Percentiles rank a stretch among this genome's conserved stretches.
phyloP scores from a whole-genome alignment of 1,284 basidiomycete genomes.

The Schizophyllum commune region DNA sequence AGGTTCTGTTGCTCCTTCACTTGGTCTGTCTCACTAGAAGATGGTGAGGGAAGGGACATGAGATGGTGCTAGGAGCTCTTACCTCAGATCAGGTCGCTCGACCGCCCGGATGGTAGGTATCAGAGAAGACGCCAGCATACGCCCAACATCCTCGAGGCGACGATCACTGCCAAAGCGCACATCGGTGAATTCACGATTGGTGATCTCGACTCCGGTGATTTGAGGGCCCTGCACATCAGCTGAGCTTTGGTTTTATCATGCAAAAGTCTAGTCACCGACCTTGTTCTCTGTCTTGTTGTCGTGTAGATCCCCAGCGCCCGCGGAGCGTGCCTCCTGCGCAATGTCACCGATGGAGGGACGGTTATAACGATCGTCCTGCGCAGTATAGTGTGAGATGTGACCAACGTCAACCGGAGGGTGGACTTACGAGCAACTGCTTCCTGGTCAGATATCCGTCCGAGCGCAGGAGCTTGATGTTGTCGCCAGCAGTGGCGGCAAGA shows the following conservation, averaged over 20 bases:
- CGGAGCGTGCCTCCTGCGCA: background rate
- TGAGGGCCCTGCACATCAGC: slow-evolving; percentile 46
- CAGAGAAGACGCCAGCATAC: slow-evolving; percentile 77
- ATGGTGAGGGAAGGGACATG: slow-evolving; percentile 1
- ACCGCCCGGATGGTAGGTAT: slow-evolving; percentile 58
- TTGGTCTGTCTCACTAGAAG: slow-evolving; percentile 67
- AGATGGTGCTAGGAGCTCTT: slow-evolving; percentile 16
- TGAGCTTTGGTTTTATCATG: slow-evolving; percentile 17
- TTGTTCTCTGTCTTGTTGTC: background rate
- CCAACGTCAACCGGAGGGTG: too few species aligned
- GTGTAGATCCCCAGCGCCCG: slow-evolving; percentile 27
- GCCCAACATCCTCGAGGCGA: slow-evolving; percentile 78
- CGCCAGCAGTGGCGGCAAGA: slow-evolving; percentile 52
- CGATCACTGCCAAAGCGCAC: slow-evolving; percentile 85
- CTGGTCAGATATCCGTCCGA: slow-evolving; percentile 46
- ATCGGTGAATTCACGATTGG: slow-evolving; percentile 65
- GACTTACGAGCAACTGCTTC: slow-evolving; percentile 52
- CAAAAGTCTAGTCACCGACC: background rate
- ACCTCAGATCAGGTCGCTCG: slow-evolving; percentile 71
- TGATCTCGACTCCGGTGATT: slow-evolving; percentile 63
- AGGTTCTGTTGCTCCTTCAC: slow-evolving; percentile 76
- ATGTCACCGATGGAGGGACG: background rate
- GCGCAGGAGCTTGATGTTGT: slow-evolving; percentile 32
- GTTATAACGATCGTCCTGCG: background rate
- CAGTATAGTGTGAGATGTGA: background rate